Conservation (phyloP, 805 yeast genomes). For the Blastobotrys attinorum region DNA sequence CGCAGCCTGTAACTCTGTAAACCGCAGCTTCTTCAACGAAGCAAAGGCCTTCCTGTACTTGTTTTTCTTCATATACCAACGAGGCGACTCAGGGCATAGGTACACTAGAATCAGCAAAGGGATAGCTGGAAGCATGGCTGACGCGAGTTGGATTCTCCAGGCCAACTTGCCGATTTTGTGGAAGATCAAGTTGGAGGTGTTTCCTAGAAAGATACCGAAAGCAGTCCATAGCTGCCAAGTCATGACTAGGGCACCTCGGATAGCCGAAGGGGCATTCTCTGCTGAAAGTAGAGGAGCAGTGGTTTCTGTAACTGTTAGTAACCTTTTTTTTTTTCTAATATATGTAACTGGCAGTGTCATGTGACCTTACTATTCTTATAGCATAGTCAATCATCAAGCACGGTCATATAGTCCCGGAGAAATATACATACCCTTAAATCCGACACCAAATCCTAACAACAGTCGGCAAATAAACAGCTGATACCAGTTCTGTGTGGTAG, state of each 20-base stretch:
- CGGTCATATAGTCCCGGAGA: too few species aligned
- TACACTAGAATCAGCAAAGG: slow-evolving; percentile 42
- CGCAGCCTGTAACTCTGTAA: slow-evolving; percentile 46
- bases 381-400: too few species aligned
- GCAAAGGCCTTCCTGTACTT: slow-evolving; percentile 42
- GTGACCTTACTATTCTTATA: too few species aligned
- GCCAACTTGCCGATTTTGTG: slow-evolving; percentile 29
- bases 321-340: too few species aligned
- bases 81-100: slow-evolving; percentile 59
- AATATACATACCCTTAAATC: too few species aligned
- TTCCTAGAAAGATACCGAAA: slow-evolving; percentile 60
- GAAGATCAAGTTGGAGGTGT: slow-evolving; percentile 49
- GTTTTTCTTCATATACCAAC: slow-evolving; percentile 53
- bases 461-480: slow-evolving; percentile 52
- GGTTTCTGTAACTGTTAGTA: too few species aligned
- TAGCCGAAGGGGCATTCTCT: slow-evolving; percentile 47
- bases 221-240: slow-evolving; percentile 68
- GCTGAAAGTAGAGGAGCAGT: slow-evolving; percentile 61
- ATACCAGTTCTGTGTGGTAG: slow-evolving; percentile 50
- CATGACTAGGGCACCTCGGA: slow-evolving; percentile 59
- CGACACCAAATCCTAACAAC: slow-evolving; percentile 54
- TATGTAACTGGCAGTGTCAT: too few species aligned
- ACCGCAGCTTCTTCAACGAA: slow-evolving; percentile 40
- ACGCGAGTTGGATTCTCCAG: slow-evolving; percentile 61
- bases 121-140: slow-evolving; percentile 51